Conservation (phyloP, 768 basidiomycete genomes). For the Chalciporus chontae region DNA sequence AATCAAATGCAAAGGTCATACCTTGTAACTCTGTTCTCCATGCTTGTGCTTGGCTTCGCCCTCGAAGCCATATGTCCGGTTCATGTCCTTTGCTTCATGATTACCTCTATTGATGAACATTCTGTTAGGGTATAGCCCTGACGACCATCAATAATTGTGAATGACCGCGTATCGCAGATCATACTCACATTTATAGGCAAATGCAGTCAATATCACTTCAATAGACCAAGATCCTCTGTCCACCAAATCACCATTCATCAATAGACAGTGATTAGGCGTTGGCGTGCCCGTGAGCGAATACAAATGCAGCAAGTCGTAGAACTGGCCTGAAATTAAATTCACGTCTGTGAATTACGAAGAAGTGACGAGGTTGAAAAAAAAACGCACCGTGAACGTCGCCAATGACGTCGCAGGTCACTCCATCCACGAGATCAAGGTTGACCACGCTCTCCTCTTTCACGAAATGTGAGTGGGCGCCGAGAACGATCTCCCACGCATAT, state of each 20-base stretch:
- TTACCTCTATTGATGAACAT: slow-evolving; percentile 97
- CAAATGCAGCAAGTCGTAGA: slow-evolving; percentile 89
- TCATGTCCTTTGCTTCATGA: slow-evolving; percentile 98
- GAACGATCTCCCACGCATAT: slow-evolving; percentile 93
- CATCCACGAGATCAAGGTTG: slow-evolving; percentile 68
- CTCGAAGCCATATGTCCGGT: slow-evolving; percentile 89
- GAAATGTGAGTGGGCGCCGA: slow-evolving; percentile 79
- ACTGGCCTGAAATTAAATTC: slow-evolving; percentile 63
- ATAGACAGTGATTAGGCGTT: slow-evolving; percentile 74
- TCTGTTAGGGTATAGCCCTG: slow-evolving; percentile 86
- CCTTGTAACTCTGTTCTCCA: slow-evolving; percentile 93
- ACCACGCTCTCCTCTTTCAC: slow-evolving; percentile 79
- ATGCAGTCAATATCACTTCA: slow-evolving; percentile 88
- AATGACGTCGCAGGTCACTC: slow-evolving; percentile 85
- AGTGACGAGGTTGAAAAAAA: background rate
- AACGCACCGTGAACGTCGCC: slow-evolving; percentile 89
- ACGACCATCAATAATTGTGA: slow-evolving; percentile 10
- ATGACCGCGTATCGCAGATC: background rate
- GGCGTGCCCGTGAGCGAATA: slow-evolving; percentile 84
- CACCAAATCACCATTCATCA: slow-evolving; percentile 96
- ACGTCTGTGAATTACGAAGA: background rate
- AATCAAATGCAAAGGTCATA: slow-evolving; percentile 20
- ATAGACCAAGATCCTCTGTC: slow-evolving; percentile 96
- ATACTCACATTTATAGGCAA: slow-evolving; percentile 88
- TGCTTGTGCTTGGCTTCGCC: slow-evolving; percentile 97